phyloP scores from a whole-genome alignment of 2,329 filamentous ascomycete species.

The Emergomyces pasteurianus region DNA sequence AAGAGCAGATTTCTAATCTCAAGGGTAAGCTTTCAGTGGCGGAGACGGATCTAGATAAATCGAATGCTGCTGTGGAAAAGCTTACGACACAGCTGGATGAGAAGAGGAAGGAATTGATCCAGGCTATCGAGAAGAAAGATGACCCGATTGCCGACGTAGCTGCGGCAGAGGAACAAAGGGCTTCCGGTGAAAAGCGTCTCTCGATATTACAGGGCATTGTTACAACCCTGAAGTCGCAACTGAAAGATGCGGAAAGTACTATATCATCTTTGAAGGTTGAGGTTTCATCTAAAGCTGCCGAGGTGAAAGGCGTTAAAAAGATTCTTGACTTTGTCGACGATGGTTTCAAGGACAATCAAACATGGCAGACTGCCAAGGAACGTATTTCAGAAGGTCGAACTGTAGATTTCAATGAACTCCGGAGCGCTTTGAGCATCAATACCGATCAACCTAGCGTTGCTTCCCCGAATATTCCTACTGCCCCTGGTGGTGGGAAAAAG shows the following conservation, averaged over 20 bases:
- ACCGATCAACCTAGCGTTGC: constrained; percentile 12
- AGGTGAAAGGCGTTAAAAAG: constrained; percentile 21
- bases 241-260: constrained; percentile 42
- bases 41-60: constrained; percentile 21
- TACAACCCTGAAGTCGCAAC: constrained; percentile 41
- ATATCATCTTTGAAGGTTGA: constrained; percentile 35
- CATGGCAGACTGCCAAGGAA: constrained; percentile 26
- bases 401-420: constrained; percentile 25
- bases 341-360: constrained; percentile 21
- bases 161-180: constrained; percentile 24
- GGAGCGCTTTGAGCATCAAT: constrained; percentile 18
- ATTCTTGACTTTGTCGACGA: constrained; percentile 32
- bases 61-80: constrained; percentile 20
- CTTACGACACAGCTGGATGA: constrained; percentile 29
- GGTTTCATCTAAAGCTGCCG: constrained; percentile 27
- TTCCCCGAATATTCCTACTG: constrained; percentile 10
- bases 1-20: constrained; percentile 33
- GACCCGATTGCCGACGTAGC: constrained; percentile 2
- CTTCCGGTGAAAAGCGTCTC: constrained; percentile 39
- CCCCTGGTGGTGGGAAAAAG: constrained; percentile 49
- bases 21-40: constrained; percentile 23
- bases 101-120: constrained; percentile 29
- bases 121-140: constrained; percentile 21
- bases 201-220: constrained; percentile 45
- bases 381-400: constrained; percentile 20